phyloP scores from a whole-genome alignment of 192 early-diverging fungal species.

The Coemansia sp. region DNA sequence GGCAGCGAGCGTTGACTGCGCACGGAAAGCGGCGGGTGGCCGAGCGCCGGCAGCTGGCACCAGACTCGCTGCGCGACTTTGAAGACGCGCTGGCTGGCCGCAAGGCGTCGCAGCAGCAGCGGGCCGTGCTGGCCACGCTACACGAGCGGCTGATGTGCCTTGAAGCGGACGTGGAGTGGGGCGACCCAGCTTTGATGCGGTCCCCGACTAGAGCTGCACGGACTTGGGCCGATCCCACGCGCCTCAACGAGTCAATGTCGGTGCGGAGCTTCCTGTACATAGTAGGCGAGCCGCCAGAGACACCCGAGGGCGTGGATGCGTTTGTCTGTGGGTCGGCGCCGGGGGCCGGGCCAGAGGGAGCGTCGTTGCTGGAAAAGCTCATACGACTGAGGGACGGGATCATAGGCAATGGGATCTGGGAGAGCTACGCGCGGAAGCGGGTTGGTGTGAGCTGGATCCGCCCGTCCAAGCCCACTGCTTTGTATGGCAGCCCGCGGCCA shows the following conservation, averaged over 20 bases:
- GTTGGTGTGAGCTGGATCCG: constrained; percentile 41
- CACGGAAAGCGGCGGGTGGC: constrained; percentile 11
- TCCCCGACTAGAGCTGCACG: constrained; percentile 24
- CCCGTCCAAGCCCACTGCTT: background rate
- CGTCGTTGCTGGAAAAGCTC: constrained; percentile 26
- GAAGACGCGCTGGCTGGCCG: constrained; percentile 1
- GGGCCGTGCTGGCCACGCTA: constrained; percentile 13
- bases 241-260: constrained; percentile 38
- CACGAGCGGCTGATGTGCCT: constrained; percentile 38
- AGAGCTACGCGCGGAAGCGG: constrained; percentile 43
- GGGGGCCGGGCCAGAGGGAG: background rate
- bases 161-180: constrained; percentile 47
- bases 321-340: constrained; percentile 22
- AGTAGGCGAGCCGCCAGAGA: constrained; percentile 10
- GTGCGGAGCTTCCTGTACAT: constrained; percentile 37
- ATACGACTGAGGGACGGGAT: constrained; percentile 27
- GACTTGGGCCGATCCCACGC: constrained; percentile 37
- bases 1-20: constrained; percentile 6
- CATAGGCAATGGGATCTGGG: constrained; percentile 43
- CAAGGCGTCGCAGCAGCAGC: background rate
- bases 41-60: constrained; percentile 16
- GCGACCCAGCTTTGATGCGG: constrained; percentile 40
- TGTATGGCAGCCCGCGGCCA: too few relatives aligned
- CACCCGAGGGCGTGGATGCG: constrained; percentile 13
- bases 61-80: constrained; percentile 5